These are phyloP conservation scores for Solanum hybrid DNA, from an alignment of 305 asterid genomes.

Conservation along the genomic window DNA sequence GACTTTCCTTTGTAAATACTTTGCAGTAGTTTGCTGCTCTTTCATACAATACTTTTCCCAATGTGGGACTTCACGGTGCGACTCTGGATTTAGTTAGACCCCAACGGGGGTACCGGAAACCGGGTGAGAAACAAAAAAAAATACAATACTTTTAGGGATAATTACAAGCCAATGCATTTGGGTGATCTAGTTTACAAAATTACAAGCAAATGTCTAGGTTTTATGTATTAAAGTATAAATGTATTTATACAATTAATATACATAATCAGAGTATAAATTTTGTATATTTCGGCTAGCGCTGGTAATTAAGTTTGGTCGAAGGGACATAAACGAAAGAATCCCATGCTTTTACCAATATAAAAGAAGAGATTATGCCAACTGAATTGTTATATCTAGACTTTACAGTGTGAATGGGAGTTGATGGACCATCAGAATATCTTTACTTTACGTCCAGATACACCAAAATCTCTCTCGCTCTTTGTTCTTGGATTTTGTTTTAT, in stretches of 20 bases:
- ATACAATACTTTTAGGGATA: neutral
- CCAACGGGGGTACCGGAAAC: neutral
- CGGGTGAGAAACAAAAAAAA: neutral
- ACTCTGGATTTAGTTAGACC: neutral
- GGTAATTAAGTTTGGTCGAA: neutral
- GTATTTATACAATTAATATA: neutral
- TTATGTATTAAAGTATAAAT: neutral
- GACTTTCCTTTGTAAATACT: neutral
- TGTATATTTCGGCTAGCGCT: neutral
- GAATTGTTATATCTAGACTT: neutral
- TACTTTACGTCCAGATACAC: neutral
- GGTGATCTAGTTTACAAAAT: neutral
- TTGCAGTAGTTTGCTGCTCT: neutral
- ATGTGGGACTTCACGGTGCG: neutral
- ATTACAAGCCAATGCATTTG: neutral
- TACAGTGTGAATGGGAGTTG: neutral
- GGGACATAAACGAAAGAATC: neutral
- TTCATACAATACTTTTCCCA: neutral
- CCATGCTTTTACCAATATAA: neutral
- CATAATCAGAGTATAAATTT: neutral
- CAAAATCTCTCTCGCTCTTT: neutral
- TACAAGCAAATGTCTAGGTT: neutral
- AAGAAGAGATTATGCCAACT: neutral
- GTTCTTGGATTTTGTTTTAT: neutral
- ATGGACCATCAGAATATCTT: neutral